Percentiles rank a stretch among this genome's conserved stretches.
These are phyloP conservation scores for Taphrina wiesneri DNA, from an alignment of 1,139 yeast species.

Conservation along the genomic window DNA sequence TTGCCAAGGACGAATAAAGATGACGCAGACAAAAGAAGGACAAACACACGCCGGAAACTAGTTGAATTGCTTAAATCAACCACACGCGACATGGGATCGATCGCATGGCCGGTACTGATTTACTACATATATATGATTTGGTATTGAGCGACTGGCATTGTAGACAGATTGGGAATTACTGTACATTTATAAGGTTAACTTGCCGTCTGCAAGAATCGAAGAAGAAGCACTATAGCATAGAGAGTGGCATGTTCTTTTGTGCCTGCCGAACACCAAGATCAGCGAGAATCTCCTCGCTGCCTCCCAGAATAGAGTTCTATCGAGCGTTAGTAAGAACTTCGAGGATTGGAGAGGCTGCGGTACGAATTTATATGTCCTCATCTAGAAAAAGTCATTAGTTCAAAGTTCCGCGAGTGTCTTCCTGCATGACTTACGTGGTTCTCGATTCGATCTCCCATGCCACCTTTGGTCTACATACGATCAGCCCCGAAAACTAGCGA, in stretches of 20 bases:
- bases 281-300: constrained; percentile 52
- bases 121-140: constrained; percentile 26
- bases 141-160: neutral
- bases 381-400: constrained; percentile 36
- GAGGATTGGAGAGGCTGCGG: too few relatives aligned
- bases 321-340: neutral
- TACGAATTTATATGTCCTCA: constrained; percentile 50
- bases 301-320: constrained; percentile 50
- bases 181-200: neutral
- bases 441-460: constrained; percentile 51
- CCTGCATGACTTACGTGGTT: constrained; percentile 41
- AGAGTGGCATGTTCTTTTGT: constrained; percentile 15
- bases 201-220: too few relatives aligned
- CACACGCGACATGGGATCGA: neutral
- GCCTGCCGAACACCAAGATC: constrained; percentile 46
- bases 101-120: constrained; percentile 7
- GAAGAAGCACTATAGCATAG: neutral
- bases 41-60: neutral
- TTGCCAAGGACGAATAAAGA: constrained; percentile 15
- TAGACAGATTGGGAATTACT: neutral
- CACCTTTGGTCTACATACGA: constrained; percentile 47
- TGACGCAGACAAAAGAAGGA: neutral
- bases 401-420: neutral
- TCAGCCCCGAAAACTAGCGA: neutral
- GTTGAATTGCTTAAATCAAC: neutral